Base-by-base conservation (phyloP, 768 basidiomycete genomes). In the Boletus sp. region DNA sequence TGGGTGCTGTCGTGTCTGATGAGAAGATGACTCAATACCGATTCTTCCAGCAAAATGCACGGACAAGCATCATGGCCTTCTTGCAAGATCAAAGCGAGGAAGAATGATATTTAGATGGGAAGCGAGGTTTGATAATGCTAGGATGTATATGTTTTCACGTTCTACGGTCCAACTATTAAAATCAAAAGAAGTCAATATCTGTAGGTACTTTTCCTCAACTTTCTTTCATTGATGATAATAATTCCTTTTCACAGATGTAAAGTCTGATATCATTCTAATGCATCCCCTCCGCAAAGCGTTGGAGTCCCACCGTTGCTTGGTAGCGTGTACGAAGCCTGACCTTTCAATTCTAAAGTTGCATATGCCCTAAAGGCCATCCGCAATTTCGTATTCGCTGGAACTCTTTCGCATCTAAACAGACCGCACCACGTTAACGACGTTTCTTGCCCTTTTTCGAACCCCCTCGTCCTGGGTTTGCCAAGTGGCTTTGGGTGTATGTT, bases 41-140 rank as follows among this genome's bases (percentile, higher is more conserved):
- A 34, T 47, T n/a, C 41, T 41, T 41, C 23, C 50, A 79, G 78
- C 65, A 60, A 53, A 81, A 72, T 42, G 81, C 81, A 19, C 74
- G 79, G 19, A 74, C 75, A 53, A 87, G 82, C 54, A 88, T 91
- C 47, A 80, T 79, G 75, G 85, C 84, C 6, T 90, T 90, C 66
- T 72, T 91, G 55, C 77, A 72, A 37, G 85, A 87, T 61, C 85
- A 90, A 63, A 88, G 87, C 60, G 85, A 86, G 35, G 79, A 80
- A 19, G 82, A 71, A 32, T 69, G 35, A 60, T 15, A 17, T 33
- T 21, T 13, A 7, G 17, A 15, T 27, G 30, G 11, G n/a, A 11
- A 11, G n/a, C 5, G 23, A 10, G 8, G 14, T 30, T 17, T 37
- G 27, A 3, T 40, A 52, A 52, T 15, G 2, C 32, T 25, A 42